These are phyloP conservation scores for sunflower (Helianthus annuus) DNA, from an alignment of 129 eudicot genomes.

Conservation along the genomic window DNA sequence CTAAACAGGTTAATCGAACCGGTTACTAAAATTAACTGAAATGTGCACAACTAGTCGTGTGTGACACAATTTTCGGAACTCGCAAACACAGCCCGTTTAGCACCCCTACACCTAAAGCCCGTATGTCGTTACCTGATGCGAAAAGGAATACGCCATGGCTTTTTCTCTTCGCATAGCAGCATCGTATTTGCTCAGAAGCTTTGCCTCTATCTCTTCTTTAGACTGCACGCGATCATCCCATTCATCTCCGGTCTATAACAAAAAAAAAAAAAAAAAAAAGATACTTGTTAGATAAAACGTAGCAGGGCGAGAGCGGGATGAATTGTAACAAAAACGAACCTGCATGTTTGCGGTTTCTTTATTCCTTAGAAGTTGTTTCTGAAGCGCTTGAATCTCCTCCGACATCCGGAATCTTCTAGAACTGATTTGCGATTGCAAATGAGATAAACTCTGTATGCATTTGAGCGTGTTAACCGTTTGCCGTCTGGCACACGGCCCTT, in stretches of 20 bases:
- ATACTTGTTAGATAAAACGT: neutral
- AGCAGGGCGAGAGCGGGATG: neutral
- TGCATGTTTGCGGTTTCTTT: conserved; percentile 66
- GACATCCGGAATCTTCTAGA: conserved; percentile 75
- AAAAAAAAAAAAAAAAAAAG: neutral
- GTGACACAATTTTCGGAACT: too few species aligned
- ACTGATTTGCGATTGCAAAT: conserved; percentile 74
- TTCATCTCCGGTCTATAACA: conserved; percentile 69
- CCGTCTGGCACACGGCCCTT: conserved; percentile 68
- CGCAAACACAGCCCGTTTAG: too few species aligned
- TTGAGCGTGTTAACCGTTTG: conserved; percentile 78
- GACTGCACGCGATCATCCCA: conserved; percentile 82
- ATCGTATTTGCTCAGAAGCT: conserved; percentile 65
- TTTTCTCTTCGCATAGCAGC: conserved; percentile 92
- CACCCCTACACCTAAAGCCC: neutral
- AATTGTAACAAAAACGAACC: conserved; percentile 36
- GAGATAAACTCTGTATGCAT: conserved; percentile 70
- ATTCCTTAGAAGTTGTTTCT: conserved; percentile 67
- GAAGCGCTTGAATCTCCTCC: conserved; percentile 82
- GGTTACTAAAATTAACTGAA: too few species aligned
- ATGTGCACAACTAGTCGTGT: too few species aligned
- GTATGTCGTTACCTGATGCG: conserved; percentile 79
- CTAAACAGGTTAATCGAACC: too few species aligned
- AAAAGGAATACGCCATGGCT: conserved; percentile 87
- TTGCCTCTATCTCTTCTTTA: conserved; percentile 85